Evolutionary conservation across 805 yeast genomes (phyloP).

Genomic region (Candida anglica): DNA sequence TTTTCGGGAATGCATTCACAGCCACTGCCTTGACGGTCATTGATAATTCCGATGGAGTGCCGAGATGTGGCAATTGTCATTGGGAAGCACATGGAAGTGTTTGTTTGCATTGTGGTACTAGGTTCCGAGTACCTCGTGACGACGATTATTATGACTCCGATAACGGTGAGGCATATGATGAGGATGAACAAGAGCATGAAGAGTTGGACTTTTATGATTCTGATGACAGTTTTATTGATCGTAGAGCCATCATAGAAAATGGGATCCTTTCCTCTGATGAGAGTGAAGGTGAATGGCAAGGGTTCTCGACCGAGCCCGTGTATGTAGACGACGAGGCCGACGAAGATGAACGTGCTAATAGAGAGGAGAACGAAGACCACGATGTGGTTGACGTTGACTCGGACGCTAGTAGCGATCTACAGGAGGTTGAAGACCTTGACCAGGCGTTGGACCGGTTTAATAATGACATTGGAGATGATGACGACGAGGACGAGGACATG

Average conservation of each 20-base stretch:
- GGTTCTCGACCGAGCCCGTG: too few relatives aligned
- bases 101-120: slow-evolving; percentile 67
- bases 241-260: slow-evolving; percentile 15
- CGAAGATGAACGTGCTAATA: slow-evolving; percentile 4
- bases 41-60: slow-evolving; percentile 67
- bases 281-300: too few relatives aligned
- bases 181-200: slow-evolving; percentile 25
- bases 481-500: not conserved
- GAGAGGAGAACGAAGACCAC: slow-evolving; percentile 1
- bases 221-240: slow-evolving; percentile 31
- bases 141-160: slow-evolving; percentile 33
- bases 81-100: slow-evolving; percentile 71
- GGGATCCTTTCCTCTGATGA: slow-evolving; percentile 6
- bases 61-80: slow-evolving; percentile 71
- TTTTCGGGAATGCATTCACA: slow-evolving; percentile 52
- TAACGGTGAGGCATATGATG: slow-evolving; percentile 33
- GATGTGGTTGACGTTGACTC: slow-evolving; percentile 1
- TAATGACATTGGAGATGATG: slow-evolving; percentile 4
- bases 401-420: not conserved
- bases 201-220: slow-evolving; percentile 20
- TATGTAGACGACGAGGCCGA: slow-evolving; percentile 11
- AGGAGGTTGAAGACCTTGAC: slow-evolving; percentile 1
- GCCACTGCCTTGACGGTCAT: slow-evolving; percentile 46
- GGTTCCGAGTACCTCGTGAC: slow-evolving; percentile 36
- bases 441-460: slow-evolving; percentile 9